Evolutionary conservation across 352 stramenopile species (phyloP).

Genomic region (Hyaloperonospora arabidopsidis): DNA sequence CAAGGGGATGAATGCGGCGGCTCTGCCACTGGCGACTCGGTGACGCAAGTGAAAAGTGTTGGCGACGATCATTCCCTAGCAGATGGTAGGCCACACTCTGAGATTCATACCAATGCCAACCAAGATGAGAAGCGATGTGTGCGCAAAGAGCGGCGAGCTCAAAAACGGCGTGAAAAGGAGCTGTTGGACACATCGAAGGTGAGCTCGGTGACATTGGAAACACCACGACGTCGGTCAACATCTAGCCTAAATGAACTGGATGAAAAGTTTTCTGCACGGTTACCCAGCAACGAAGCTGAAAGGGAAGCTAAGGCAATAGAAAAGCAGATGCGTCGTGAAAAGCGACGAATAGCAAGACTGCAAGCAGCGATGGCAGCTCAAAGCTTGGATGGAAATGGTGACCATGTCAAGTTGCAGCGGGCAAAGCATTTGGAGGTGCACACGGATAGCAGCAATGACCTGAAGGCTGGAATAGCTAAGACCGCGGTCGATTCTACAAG

Average conservation of each 20-base stretch:
- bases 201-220: slow-evolving; percentile 11
- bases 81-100: not conserved
- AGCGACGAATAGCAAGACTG: slow-evolving; percentile 28
- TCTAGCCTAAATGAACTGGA: slow-evolving; percentile 5
- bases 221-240: slow-evolving; percentile 9
- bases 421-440: slow-evolving; percentile 1
- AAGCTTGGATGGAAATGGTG: slow-evolving; percentile 12
- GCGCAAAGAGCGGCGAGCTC: slow-evolving; percentile 17
- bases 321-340: slow-evolving; percentile 33
- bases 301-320: slow-evolving; percentile 17
- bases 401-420: slow-evolving; percentile 1
- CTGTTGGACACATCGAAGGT: slow-evolving; percentile 8
- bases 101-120: not conserved
- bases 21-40: not conserved
- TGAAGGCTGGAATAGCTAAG: slow-evolving; percentile 2
- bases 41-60: slow-evolving; percentile 1
- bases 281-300: slow-evolving; percentile 15
- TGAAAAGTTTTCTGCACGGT: slow-evolving; percentile 7
- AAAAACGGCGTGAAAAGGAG: slow-evolving; percentile 21
- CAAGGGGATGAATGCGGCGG: slow-evolving; percentile 8
- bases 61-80: slow-evolving; percentile 5
- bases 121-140: slow-evolving; percentile 16
- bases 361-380: slow-evolving; percentile 34
- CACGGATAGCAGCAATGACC: slow-evolving; percentile 5
- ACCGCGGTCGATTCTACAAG: not conserved